These are phyloP conservation scores for Neurospora pannonica DNA, from an alignment of 495 filamentous ascomycete species.

Conservation along the genomic window DNA sequence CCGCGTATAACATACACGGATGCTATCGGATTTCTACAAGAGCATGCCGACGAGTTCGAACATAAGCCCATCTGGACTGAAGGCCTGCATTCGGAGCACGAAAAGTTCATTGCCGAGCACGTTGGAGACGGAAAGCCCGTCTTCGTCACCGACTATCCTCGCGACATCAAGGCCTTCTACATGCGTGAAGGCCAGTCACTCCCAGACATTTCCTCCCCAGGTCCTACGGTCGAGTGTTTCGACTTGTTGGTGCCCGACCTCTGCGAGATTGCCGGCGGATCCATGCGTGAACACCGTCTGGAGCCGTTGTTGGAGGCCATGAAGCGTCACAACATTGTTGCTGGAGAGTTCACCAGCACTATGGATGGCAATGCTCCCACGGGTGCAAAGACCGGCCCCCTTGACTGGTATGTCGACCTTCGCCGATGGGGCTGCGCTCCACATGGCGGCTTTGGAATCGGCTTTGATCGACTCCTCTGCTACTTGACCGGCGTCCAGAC, in stretches of 20 bases:
- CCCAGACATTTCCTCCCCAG: conserved; percentile 7
- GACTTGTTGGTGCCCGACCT: conserved; percentile 86
- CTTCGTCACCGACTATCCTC: conserved; percentile 90
- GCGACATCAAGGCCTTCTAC: conserved; percentile 86
- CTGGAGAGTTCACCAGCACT: neutral
- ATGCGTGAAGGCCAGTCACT: conserved; percentile 56
- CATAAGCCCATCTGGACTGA: conserved; percentile 58
- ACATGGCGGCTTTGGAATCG: conserved; percentile 93
- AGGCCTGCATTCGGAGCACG: conserved; percentile 85
- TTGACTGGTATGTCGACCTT: conserved; percentile 93
- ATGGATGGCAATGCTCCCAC: neutral
- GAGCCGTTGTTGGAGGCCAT: conserved; percentile 62
- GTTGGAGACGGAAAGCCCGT: conserved; percentile 64
- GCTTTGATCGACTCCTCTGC: conserved; percentile 81
- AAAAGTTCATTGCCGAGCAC: conserved; percentile 70
- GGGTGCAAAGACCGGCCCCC: conserved; percentile 11
- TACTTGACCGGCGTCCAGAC: conserved; percentile 80
- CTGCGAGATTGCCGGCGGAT: conserved; percentile 86
- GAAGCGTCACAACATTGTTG: conserved; percentile 30
- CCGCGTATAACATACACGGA: conserved; percentile 76
- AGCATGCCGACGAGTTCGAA: conserved; percentile 54
- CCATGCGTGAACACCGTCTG: conserved; percentile 83
- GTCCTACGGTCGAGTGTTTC: conserved; percentile 79
- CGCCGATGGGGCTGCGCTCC: conserved; percentile 87
- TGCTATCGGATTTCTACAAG: conserved; percentile 58